Percentiles rank a stretch among this genome's conserved stretches.
Conservation (phyloP, 2,329 filamentous ascomycete species). For the Arthroderma uncinatum region DNA sequence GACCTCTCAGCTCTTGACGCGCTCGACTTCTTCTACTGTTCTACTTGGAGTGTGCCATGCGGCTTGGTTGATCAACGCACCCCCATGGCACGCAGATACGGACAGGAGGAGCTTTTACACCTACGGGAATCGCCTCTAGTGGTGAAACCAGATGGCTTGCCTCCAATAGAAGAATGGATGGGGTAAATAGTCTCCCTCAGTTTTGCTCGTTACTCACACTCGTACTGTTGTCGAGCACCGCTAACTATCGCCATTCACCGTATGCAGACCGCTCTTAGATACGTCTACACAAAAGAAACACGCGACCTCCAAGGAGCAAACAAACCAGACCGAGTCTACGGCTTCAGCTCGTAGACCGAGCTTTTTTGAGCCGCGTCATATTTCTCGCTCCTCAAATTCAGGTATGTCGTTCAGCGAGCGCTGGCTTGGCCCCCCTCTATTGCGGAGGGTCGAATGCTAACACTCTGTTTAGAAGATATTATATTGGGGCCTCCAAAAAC, state of each 20-base stretch:
- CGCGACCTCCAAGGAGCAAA: slow-evolving; percentile 26
- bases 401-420: slow-evolving; percentile 24
- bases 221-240: slow-evolving; percentile 6
- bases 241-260: slow-evolving; percentile 14
- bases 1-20: background rate
- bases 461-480: slow-evolving; percentile 55
- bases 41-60: slow-evolving; percentile 10
- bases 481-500: slow-evolving; percentile 75
- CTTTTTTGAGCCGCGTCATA: slow-evolving; percentile 35
- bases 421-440: background rate
- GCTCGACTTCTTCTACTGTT: background rate
- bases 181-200: slow-evolving; percentile 49
- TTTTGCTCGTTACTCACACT: slow-evolving; percentile 9
- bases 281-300: slow-evolving; percentile 31
- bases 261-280: slow-evolving; percentile 33
- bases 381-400: slow-evolving; percentile 40
- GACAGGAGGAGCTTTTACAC: slow-evolving; percentile 61
- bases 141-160: slow-evolving; percentile 64
- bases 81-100: slow-evolving; percentile 50
- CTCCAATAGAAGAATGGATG: slow-evolving; percentile 91
- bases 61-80: slow-evolving; percentile 14
- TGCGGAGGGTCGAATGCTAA: background rate
- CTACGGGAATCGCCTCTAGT: slow-evolving; percentile 75
- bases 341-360: slow-evolving; percentile 27
- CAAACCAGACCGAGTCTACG: slow-evolving; percentile 25